Evolutionary conservation across 2,329 filamentous ascomycete genomes (phyloP).

Genomic region (Sclerotinia nivalis): DNA sequence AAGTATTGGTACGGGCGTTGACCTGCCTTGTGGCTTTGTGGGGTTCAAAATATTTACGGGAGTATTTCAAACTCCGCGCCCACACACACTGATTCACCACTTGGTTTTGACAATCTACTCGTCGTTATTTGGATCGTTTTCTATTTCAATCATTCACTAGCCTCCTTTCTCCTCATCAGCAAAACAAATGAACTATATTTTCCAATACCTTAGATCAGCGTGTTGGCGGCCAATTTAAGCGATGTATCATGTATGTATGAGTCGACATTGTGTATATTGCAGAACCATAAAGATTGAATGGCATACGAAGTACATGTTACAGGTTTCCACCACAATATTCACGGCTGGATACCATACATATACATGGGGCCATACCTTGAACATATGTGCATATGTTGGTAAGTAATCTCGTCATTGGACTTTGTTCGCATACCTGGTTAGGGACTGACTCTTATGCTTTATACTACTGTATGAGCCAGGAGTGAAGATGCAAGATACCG

Average conservation of each 20-base stretch:
- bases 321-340: background rate
- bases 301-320: background rate
- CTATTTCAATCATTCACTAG: background rate
- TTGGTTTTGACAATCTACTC: background rate
- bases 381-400: slow-evolving; percentile 17
- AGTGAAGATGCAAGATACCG: background rate
- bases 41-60: background rate
- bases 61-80: background rate
- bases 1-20: background rate
- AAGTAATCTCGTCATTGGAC: slow-evolving; percentile 14
- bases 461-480: background rate
- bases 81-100: background rate
- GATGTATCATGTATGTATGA: background rate
- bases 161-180: background rate
- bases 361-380: background rate
- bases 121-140: background rate
- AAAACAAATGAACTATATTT: background rate
- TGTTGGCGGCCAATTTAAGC: background rate
- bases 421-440: background rate
- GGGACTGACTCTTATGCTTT: background rate
- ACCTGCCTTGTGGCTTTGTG: slow-evolving; percentile 7
- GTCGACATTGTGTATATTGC: background rate
- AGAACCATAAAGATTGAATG: background rate
- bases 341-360: background rate
- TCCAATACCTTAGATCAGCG: background rate